Evolutionary conservation across 345 rosid species (phyloP), one percentile per base, ranked within the genome.

Genomic region (Citrus sp.): DNA sequence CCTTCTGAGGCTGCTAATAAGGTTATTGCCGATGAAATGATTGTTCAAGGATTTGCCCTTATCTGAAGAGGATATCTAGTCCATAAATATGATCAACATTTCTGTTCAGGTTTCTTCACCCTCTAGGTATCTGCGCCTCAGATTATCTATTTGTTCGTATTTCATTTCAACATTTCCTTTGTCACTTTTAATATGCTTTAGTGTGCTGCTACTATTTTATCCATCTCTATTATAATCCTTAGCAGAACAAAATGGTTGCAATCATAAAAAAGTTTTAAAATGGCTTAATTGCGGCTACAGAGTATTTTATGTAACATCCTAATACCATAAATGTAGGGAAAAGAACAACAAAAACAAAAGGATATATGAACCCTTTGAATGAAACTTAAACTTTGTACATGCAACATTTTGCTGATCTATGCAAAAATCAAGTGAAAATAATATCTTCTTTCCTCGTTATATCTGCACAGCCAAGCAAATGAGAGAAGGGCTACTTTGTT

Each of bases 1-100:
- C 98, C 98, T 24, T 91, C 98, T 62, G 79, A 97, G 84, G 98
- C 98, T 70, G 93, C 98, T 37, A 94, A 97, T 81, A 85, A 94
- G 80, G 84, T 94, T 74, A 93, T 97, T 64, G 92, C 97, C 28
- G 89, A 81, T 82, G 77, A 93, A 9, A 77, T 96, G 82, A 70
- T 94, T 49, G 72, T 75, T 66, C 89, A 86, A 72, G 99, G 99
- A 27, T n/a, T 92, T 72, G 51, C 93, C 78, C 98, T 96, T 55
- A 14, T 89, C 28, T 86, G 80, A 81, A 24, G 28, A 73, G 46
- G 67, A 46, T 27, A n/a, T 25, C 42, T 21, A 54, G 40, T 30
- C 9, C 42, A 38, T 4, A 6, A 54, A 24, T 38, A 4, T 0
- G 25, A 71, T 9, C n/a, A 46, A 71, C 7, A 54, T 10, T 32